Percentiles rank a stretch among this genome's conserved stretches.
These are phyloP conservation scores for Lactarius hatsudake DNA, from an alignment of 768 basidiomycete genomes.

Conservation along the genomic window DNA sequence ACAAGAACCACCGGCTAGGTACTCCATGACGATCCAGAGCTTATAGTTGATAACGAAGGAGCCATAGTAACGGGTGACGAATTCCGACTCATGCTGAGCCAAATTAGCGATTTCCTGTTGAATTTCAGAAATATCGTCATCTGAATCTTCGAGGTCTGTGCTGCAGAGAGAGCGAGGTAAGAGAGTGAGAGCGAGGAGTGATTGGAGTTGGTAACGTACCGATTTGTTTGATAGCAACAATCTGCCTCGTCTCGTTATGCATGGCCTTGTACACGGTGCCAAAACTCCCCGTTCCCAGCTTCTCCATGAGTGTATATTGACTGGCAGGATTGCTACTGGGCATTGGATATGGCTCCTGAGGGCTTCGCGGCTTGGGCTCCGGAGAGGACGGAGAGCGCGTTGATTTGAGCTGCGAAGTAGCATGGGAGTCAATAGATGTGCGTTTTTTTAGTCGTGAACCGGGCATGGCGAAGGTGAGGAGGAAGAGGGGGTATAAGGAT, in stretches of 20 bases:
- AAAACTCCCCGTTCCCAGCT: slow-evolving; percentile 96
- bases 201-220: slow-evolving; percentile 48
- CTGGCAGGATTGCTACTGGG: slow-evolving; percentile 80
- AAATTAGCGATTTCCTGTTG: slow-evolving; percentile 98
- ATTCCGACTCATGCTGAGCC: slow-evolving; percentile 93
- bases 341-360: slow-evolving; percentile 62
- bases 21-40: slow-evolving; percentile 99
- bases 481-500: slow-evolving; percentile 1
- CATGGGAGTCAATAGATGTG: slow-evolving; percentile 23
- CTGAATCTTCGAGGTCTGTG: slow-evolving; percentile 92
- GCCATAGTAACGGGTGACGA: slow-evolving; percentile 94
- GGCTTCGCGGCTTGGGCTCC: slow-evolving; percentile 40
- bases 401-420: slow-evolving; percentile 41
- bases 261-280: slow-evolving; percentile 97
- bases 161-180: not conserved
- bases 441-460: slow-evolving; percentile 21
- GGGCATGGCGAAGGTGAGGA: slow-evolving; percentile 15
- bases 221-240: slow-evolving; percentile 98
- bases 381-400: slow-evolving; percentile 53
- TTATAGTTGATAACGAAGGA: slow-evolving; percentile 97
- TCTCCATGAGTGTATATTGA: slow-evolving; percentile 91
- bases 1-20: slow-evolving; percentile 97
- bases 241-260: slow-evolving; percentile 90
- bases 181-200: not conserved
- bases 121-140: slow-evolving; percentile 98